Base-by-base conservation (phyloP, 2,329 filamentous ascomycete species). In the Fusarium paranaense region DNA sequence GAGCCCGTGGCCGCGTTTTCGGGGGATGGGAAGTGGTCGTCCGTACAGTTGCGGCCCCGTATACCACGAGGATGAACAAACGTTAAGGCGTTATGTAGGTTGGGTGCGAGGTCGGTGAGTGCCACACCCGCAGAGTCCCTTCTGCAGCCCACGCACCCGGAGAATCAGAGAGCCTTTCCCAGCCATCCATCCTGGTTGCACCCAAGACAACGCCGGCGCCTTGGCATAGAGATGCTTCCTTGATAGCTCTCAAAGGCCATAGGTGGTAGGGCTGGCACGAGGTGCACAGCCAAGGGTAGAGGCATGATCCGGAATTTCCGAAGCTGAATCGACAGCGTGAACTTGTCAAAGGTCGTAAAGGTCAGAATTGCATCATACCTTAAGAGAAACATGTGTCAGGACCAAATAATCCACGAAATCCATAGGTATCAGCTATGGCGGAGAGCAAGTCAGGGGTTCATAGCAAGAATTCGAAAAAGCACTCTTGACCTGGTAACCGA, bases 401-500 rank as follows among this genome's bases (percentile, higher is more conserved):
- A 30, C 30, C 38, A 27, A n/a, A 27, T 16, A 20, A 10, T 52
- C 42, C 47, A 35, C 14, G 33, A 30, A n/a, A 18, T 37, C 14
- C 18, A 35, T 47, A 30, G 33, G 32, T 20, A 20, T 56, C 42
- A 54, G n/a, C 25, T 25, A 37, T 52, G 50, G 5, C 14, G 11
- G 14, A 54, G 33, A 18, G 32, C 16, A n/a, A 11, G 27, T 16
- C 14, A 25, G 16, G 32, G 30, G 20, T 38, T 52, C 59, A 32
- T 52, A 20, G 32, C n/a, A 13, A 38, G 32, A 54, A 35, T 27
- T 33, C 5, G 50, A 27, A 18, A 35, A 45, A 35, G 14, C 27
- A 25, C 25, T 40, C 40, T 45, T 30, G 61, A 54, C 60, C 40
- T 47, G 22, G 59, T 56, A 64, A 67, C 67, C 72, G 67, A 74